These are phyloP conservation scores for Scheffersomyces lignicola DNA, from an alignment of 1,139 yeast genomes.

Conservation along the genomic window DNA sequence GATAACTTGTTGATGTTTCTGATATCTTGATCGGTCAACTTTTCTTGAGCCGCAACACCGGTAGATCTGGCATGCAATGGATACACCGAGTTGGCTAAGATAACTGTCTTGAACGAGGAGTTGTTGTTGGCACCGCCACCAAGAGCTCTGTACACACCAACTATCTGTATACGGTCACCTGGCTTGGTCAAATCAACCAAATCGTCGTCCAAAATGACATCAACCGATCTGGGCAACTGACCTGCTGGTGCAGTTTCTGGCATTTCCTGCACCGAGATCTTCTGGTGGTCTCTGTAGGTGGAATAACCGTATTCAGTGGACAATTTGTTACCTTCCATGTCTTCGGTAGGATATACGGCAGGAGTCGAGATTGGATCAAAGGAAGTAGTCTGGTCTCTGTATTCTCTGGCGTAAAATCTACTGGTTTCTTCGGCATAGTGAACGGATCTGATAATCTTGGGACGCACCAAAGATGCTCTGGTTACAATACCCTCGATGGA, in stretches of 20 bases:
- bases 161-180: constrained; percentile 93
- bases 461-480: constrained; percentile 88
- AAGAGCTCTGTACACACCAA: constrained; percentile 89
- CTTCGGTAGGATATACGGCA: constrained; percentile 92
- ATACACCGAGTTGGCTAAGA: constrained; percentile 86
- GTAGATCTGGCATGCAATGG: constrained; percentile 86
- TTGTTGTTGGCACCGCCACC: constrained; percentile 74
- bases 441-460: constrained; percentile 87
- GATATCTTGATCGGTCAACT: constrained; percentile 78
- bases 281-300: constrained; percentile 92
- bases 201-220: constrained; percentile 89
- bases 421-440: constrained; percentile 89
- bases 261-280: constrained; percentile 93
- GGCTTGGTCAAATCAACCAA: constrained; percentile 91
- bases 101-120: constrained; percentile 75
- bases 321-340: constrained; percentile 83
- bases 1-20: constrained; percentile 82
- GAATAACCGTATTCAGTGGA: constrained; percentile 92
- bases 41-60: constrained; percentile 77
- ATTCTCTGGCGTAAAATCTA: constrained; percentile 86
- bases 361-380: constrained; percentile 83
- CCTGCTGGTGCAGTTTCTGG: constrained; percentile 99
- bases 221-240: constrained; percentile 91
- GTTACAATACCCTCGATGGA: constrained; percentile 96
- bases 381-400: constrained; percentile 89